These are phyloP conservation scores for Exophiala dermatitidis DNA, from an alignment of 2,329 filamentous ascomycete species.

Conservation along the genomic window DNA sequence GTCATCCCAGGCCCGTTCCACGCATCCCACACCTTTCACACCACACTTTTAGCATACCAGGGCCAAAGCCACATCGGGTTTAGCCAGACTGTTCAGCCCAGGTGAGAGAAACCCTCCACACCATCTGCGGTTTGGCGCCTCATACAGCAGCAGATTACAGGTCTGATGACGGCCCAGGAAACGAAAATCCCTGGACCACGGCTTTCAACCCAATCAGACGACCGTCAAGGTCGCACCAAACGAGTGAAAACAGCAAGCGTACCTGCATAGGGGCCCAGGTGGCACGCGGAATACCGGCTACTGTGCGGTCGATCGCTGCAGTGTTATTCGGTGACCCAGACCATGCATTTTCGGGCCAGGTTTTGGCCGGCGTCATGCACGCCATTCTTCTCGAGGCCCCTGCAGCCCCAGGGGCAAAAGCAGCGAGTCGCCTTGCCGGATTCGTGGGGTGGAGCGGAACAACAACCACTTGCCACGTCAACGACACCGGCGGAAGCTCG, in stretches of 20 bases:
- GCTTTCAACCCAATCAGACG: conserved; percentile 16
- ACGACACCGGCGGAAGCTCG: conserved; percentile 18
- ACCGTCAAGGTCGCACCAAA: conserved; percentile 15
- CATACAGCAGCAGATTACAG: conserved; percentile 20
- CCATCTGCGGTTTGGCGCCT: conserved; percentile 19
- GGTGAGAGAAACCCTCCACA: conserved; percentile 16
- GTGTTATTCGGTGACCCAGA: conserved; percentile 12
- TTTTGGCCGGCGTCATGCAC: conserved; percentile 24
- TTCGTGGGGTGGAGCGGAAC: conserved; percentile 32
- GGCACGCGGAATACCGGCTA: conserved; percentile 7
- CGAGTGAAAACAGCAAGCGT: conserved; percentile 17
- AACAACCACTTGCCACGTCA: conserved; percentile 22
- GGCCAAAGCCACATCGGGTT: conserved; percentile 13
- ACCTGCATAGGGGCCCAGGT: conserved; percentile 18
- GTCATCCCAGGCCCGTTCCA: neutral
- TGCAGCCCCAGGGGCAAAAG: conserved; percentile 29
- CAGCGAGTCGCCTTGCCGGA: conserved; percentile 27
- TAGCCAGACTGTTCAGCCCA: conserved; percentile 5
- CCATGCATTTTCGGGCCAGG: conserved; percentile 21
- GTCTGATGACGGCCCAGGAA: conserved; percentile 15
- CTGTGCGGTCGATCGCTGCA: conserved; percentile 28
- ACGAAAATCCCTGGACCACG: conserved; percentile 5
- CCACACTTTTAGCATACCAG: conserved; percentile 2
- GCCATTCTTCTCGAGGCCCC: conserved; percentile 19
- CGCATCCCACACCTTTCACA: neutral